Base-by-base conservation (phyloP, 2,329 filamentous ascomycete genomes). In the Pezicula rhizophila region DNA sequence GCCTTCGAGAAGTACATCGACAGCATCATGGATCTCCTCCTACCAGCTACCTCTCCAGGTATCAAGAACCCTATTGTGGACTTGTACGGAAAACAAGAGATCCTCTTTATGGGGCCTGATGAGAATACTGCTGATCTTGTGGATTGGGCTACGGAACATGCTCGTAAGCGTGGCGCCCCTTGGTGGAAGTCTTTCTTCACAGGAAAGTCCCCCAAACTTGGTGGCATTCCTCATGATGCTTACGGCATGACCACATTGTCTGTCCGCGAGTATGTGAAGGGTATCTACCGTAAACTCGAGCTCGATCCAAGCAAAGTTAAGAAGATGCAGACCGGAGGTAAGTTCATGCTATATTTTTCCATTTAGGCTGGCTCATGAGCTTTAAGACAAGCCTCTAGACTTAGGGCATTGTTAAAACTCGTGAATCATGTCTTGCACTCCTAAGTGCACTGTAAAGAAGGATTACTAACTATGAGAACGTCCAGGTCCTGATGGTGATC, bases 111-210 rank as follows among this genome's bases (percentile, higher is more conserved):
- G 89, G 93, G 93, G 31, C 93, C 93, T 1, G 93, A 99, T 59
- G 93, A 99, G 82, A 99, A 99, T 73, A 99, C 93, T 1, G 93
- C 93, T 18, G 89, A 96, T 63, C 78, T 99, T 31, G 93, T 99
- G 45, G 84, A 99, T 70, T 99, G 93, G 93, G 93, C 93, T n/a
- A 99, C 93, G 1, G 85, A 93, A 68, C 93, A 99, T 68, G 93
- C 93, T 52, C 82, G 89, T 46, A 74, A 75, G 53, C 84, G 93
- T 60, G 90, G 90, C 41, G 93, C 93, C 4, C 89, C 90, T 25
- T 99, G 92, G 89, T 99, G 93, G 93, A 99, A 99, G 77, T 99
- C 93, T 0, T 99, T 99, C 80, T 99, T 99, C 78, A 99, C 93
- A 2, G 93, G 93, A 64, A 99, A 99, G 78, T 96, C 89, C 59